Conservation (phyloP, 139 green algal species). For the Volvox reticuliferus region DNA sequence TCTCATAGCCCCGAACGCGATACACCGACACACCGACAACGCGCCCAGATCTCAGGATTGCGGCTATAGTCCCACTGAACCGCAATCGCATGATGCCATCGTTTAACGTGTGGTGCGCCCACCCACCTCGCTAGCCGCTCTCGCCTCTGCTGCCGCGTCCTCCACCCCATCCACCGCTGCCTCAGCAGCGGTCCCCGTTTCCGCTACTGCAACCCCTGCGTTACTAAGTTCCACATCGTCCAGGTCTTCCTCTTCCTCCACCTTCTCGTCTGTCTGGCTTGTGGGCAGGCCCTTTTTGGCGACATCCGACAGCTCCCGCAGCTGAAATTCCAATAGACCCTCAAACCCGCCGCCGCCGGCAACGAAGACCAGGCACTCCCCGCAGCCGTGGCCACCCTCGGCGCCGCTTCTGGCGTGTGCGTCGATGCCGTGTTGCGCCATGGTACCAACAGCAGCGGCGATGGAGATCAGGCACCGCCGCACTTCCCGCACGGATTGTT, state of each 20-base stretch:
- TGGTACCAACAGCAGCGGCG: slow-evolving; percentile 7
- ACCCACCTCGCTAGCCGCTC: not conserved
- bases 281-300: slow-evolving; percentile 2
- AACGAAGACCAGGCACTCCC: slow-evolving; percentile 33
- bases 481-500: not conserved
- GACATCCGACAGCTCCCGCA: slow-evolving; percentile 36
- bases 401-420: not conserved
- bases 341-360: slow-evolving; percentile 38
- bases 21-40: not conserved
- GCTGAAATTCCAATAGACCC: slow-evolving; percentile 20
- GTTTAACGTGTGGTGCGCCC: not conserved
- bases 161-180: not conserved
- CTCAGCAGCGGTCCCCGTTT: not conserved
- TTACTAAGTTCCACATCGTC: not conserved
- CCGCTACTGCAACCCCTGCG: not conserved
- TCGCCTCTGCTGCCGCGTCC: slow-evolving; percentile 14
- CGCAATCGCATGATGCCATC: not conserved
- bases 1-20: not conserved
- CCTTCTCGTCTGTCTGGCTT: not conserved
- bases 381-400: not conserved
- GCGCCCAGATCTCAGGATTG: not conserved
- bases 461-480: slow-evolving; percentile 21
- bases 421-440: not conserved
- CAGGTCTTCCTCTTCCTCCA: not conserved
- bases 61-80: not conserved